Base-by-base conservation (phyloP, 495 filamentous ascomycete genomes). In the Penicillium flavigenum region DNA sequence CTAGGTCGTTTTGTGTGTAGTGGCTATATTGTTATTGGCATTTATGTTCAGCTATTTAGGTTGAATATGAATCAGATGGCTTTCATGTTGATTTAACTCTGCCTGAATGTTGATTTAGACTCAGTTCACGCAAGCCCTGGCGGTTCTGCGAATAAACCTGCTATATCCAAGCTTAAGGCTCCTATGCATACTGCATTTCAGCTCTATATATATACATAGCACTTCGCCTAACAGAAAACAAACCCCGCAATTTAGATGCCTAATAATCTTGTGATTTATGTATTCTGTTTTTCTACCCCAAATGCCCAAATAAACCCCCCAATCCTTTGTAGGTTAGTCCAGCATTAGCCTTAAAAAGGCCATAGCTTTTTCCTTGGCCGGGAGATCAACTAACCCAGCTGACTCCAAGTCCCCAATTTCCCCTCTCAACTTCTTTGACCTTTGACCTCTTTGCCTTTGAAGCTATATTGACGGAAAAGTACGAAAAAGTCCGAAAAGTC, bases 311-410 rank as follows among this genome's bases (percentile, higher is more conserved):
- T 16, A n/a, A 16, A 20, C 22, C 5, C 34, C 34, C 16, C 36
- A 7, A 39, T n/a, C n/a, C 16, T 6, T 39, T 39, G 16, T 16
- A 38, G 27, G 27, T 16, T 16, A 27, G 26, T 27, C 26, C 26
- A 27, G 26, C 26, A 6, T 16, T 39, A n/a, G 34, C 34, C 34
- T 36, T 36, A 39, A n/a, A 39, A 31, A 47, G 45, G 26, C 45
- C 45, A 47, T 47, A 47, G 45, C 45, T 47, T 47, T 47, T 29
- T 27, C 16, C 26, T 26, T 5, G 16, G 4, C 44, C 20, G 45
- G 44, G 45, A 47, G 45, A 47, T 47, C 45, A 47, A 47, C 10
- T 24, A 46, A 47, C 6, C 26, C 26, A 27, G 26, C 6, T 46
- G 45, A 47, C 45, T 17, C 16, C 36, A 26, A 29, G 45, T 47